Conservation (phyloP, 2,329 filamentous ascomycete species). For the Aschersonia sp. region DNA sequence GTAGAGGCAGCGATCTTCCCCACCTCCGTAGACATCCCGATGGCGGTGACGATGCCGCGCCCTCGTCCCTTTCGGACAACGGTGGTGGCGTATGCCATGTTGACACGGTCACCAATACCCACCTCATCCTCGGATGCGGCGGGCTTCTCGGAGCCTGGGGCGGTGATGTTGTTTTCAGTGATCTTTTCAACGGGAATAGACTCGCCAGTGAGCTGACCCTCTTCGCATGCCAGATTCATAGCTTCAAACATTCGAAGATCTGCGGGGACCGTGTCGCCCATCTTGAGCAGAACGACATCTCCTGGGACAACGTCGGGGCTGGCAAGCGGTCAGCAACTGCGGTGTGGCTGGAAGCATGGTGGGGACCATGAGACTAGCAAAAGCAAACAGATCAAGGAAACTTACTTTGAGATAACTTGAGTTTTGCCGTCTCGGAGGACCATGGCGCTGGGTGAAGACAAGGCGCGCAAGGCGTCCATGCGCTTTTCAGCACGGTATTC, state of each 20-base stretch:
- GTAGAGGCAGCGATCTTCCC: constrained; percentile 51
- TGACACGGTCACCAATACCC: constrained; percentile 56
- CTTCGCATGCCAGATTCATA: constrained; percentile 70
- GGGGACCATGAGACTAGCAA: no score
- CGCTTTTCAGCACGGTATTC: constrained; percentile 51
- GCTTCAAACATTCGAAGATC: constrained; percentile 56
- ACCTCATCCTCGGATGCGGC: constrained; percentile 33
- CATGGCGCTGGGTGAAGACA: constrained; percentile 47
- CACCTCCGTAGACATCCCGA: constrained; percentile 58
- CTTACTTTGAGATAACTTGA: constrained; percentile 41
- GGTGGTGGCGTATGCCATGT: constrained; percentile 63
- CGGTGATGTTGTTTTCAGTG: constrained; percentile 30
- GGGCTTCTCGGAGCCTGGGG: constrained; percentile 28
- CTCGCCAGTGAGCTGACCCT: constrained; percentile 64
- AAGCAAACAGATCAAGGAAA: constrained; percentile 3
- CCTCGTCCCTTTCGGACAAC: constrained; percentile 60
- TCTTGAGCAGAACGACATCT: constrained; percentile 52
- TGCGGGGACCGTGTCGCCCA: constrained; percentile 61
- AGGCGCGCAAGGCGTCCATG: constrained; percentile 47
- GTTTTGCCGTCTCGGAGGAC: constrained; percentile 46
- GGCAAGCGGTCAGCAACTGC: constrained; percentile 5
- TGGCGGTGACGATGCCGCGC: constrained; percentile 56
- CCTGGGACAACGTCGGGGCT: constrained; percentile 55
- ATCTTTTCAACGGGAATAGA: constrained; percentile 58
- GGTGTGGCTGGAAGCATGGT: background rate